Percentiles rank a stretch among this genome's conserved stretches.
Conservation (phyloP, 352 stramenopile genomes). For the Phytopythium vexans region DNA sequence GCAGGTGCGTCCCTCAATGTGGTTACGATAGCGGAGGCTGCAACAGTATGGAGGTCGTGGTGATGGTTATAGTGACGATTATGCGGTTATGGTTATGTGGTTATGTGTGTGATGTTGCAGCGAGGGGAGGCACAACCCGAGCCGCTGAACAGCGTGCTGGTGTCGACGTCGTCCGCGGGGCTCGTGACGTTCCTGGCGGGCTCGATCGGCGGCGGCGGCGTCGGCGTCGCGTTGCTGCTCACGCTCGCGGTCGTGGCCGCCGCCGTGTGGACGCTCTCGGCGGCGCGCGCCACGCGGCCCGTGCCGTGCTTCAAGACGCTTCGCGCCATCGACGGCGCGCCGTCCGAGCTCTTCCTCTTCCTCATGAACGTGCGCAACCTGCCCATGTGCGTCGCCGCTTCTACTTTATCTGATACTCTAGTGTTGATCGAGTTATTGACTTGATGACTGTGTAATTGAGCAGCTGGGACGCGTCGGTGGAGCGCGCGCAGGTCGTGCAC, state of each 20-base stretch:
- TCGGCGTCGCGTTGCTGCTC: slow-evolving; percentile 46
- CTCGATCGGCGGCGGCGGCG: slow-evolving; percentile 58
- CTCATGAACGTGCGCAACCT: slow-evolving; percentile 76
- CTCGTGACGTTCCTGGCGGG: slow-evolving; percentile 63
- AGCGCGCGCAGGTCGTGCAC: slow-evolving; percentile 60
- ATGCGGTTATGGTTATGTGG: background rate
- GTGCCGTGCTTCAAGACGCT: slow-evolving; percentile 72
- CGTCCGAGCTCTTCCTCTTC: slow-evolving; percentile 71
- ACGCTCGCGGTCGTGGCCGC: slow-evolving; percentile 37
- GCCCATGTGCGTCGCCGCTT: slow-evolving; percentile 22
- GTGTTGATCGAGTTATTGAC: background rate
- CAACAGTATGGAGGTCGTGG: background rate
- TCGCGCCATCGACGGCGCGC: slow-evolving; percentile 56
- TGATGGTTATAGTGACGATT: background rate
- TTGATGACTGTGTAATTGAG: background rate
- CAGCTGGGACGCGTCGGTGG: slow-evolving; percentile 67
- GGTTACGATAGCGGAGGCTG: too few relatives aligned
- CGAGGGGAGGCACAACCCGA: slow-evolving; percentile 16
- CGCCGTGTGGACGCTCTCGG: slow-evolving; percentile 57
- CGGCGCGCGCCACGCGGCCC: slow-evolving; percentile 25
- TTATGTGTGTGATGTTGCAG: background rate
- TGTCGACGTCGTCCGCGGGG: slow-evolving; percentile 49
- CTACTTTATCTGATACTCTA: background rate
- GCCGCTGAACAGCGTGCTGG: slow-evolving; percentile 55
- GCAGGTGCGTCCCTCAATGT: slow-evolving; percentile 7